These are phyloP conservation scores for Trichophyton benhamiae DNA, from an alignment of 2,329 filamentous ascomycete genomes.

Conservation along the genomic window DNA sequence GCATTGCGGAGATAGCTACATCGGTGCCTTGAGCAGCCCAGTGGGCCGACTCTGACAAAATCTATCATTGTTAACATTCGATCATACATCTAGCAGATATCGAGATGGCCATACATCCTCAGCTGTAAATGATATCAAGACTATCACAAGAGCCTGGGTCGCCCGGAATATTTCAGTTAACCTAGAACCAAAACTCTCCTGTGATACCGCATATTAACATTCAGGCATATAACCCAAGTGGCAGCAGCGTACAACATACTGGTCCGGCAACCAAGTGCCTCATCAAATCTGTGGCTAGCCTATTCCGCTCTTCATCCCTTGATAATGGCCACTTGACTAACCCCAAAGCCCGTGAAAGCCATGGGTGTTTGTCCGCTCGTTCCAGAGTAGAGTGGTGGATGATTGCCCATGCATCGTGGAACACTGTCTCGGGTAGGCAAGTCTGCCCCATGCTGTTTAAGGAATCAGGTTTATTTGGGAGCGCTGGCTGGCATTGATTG, in stretches of 20 bases:
- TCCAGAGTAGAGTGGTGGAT: neutral
- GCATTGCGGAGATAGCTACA: neutral
- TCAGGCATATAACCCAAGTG: neutral
- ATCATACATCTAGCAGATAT: too few species aligned
- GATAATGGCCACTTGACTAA: neutral
- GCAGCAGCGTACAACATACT: neutral
- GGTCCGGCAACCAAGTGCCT: neutral
- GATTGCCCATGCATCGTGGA: neutral
- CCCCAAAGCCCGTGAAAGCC: neutral
- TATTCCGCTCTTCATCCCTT: neutral
- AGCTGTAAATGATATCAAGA: neutral
- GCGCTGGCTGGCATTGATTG: neutral
- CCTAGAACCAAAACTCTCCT: neutral
- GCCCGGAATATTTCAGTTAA: neutral
- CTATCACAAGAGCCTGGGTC: neutral
- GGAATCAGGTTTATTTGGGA: neutral
- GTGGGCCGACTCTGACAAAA: neutral
- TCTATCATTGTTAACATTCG: neutral
- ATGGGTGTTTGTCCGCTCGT: neutral
- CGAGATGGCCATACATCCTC: neutral
- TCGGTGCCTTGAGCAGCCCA: neutral
- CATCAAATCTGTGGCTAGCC: neutral
- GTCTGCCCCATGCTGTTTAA: neutral
- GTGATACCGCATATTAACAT: neutral
- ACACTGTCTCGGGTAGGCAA: neutral